Conservation (phyloP, 129 eudicot species). For the Cynara cardunculus region DNA sequence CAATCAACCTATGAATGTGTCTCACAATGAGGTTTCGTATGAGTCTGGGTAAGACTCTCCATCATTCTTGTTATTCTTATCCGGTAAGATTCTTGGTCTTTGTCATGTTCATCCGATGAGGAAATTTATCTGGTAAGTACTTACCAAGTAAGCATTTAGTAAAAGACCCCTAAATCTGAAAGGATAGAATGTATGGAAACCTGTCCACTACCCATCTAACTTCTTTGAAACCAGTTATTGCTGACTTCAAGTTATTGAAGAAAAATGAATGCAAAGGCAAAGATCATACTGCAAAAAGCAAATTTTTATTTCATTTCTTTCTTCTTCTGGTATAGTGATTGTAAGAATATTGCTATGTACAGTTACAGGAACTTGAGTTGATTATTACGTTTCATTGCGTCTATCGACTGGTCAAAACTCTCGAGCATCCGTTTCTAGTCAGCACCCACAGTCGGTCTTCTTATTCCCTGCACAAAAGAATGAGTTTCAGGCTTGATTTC, state of each 20-base stretch:
- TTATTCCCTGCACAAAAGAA: constrained; percentile 22
- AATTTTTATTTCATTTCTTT: constrained; percentile 1
- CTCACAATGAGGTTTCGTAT: too few relatives aligned
- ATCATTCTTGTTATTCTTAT: too few relatives aligned
- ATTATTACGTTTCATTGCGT: constrained; percentile 14
- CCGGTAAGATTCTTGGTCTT: too few relatives aligned
- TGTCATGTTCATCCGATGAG: too few relatives aligned
- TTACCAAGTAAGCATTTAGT: too few relatives aligned
- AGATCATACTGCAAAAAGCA: constrained; percentile 4
- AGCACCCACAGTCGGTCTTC: constrained; percentile 1
- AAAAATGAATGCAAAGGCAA: constrained; percentile 1
- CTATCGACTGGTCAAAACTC: constrained; percentile 15
- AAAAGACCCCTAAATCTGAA: too few relatives aligned
- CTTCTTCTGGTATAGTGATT: constrained; percentile 13
- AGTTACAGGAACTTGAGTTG: constrained; percentile 16
- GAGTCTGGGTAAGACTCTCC: too few relatives aligned
- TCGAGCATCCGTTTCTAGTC: background rate
- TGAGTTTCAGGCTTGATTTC: constrained; percentile 1
- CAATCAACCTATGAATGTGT: too few relatives aligned
- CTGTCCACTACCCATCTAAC: background rate
- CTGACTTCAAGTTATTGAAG: background rate
- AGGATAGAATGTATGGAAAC: background rate
- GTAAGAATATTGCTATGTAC: constrained; percentile 27
- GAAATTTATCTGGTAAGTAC: too few relatives aligned
- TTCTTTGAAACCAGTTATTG: background rate